These are phyloP conservation scores for Fusarium sterilihyphosum DNA, from an alignment of 2,329 filamentous ascomycete genomes.

Conservation along the genomic window DNA sequence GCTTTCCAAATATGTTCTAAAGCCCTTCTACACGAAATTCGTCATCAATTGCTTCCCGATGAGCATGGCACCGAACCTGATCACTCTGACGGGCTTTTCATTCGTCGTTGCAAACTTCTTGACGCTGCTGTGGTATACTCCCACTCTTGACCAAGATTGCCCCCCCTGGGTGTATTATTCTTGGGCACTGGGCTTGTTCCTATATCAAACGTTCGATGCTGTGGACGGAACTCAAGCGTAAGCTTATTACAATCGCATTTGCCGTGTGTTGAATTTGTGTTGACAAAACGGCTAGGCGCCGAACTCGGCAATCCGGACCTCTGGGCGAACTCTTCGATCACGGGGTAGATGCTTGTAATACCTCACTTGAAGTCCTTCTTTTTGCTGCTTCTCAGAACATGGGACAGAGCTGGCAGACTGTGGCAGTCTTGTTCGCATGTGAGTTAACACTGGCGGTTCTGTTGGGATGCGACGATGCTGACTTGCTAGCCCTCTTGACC, in stretches of 20 bases:
- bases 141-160: slow-evolving; percentile 92
- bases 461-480: background rate
- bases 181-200: slow-evolving; percentile 88
- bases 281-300: slow-evolving; percentile 63
- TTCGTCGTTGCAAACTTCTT: slow-evolving; percentile 92
- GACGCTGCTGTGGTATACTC: slow-evolving; percentile 95
- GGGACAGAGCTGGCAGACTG: slow-evolving; percentile 90
- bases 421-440: slow-evolving; percentile 85
- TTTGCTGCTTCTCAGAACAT: slow-evolving; percentile 94
- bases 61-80: slow-evolving; percentile 90
- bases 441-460: slow-evolving; percentile 46
- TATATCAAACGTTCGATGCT: slow-evolving; percentile 98
- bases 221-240: slow-evolving; percentile 95
- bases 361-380: slow-evolving; percentile 89
- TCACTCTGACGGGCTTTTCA: slow-evolving; percentile 88
- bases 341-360: slow-evolving; percentile 96
- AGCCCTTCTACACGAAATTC: slow-evolving; percentile 96
- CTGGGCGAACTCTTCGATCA: slow-evolving; percentile 98
- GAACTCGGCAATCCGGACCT: slow-evolving; percentile 91
- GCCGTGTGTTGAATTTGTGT: background rate
- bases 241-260: slow-evolving; percentile 49
- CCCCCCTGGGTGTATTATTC: slow-evolving; percentile 94
- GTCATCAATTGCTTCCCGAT: slow-evolving; percentile 96
- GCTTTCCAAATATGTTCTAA: slow-evolving; percentile 90
- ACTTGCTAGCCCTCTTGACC: slow-evolving; percentile 77